A percentile compares a stretch with the other conserved stretches of the same genome.
These are phyloP conservation scores for Tolypocladium capitatum DNA, from an alignment of 2,329 filamentous ascomycete genomes.

Conservation along the genomic window DNA sequence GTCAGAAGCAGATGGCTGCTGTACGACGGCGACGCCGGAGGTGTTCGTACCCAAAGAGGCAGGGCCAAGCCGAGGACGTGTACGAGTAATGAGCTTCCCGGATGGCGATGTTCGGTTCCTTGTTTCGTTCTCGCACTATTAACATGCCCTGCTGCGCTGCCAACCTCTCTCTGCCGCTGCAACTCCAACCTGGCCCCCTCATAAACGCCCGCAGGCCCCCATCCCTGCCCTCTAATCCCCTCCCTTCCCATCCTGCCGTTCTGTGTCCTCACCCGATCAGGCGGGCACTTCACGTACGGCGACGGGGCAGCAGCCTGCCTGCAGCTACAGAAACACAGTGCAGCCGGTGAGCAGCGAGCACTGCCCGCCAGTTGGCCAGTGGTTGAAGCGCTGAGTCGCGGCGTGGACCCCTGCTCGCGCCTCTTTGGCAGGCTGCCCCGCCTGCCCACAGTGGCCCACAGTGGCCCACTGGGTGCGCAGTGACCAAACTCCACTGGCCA, in stretches of 20 bases:
- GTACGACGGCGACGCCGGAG: neutral
- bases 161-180: neutral
- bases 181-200: too few relatives aligned
- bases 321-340: neutral
- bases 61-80: neutral
- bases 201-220: too few relatives aligned
- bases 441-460: neutral
- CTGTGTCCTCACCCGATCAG: neutral
- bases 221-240: too few relatives aligned
- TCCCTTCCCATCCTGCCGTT: too few relatives aligned
- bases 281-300: neutral
- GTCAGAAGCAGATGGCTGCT: neutral
- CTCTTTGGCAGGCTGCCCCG: neutral
- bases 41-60: neutral
- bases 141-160: too few relatives aligned
- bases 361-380: too few relatives aligned
- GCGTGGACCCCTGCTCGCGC: neutral
- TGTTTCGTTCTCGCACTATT: neutral
- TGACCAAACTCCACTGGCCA: neutral
- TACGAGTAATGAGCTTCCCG: neutral
- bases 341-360: conserved; percentile 1
- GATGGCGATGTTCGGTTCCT: neutral
- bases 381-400: neutral
- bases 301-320: neutral
- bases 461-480: neutral